Percentiles rank a stretch among this genome's conserved stretches.
phyloP scores from a whole-genome alignment of 108 stramenopile genomes.

The Discostella pseudostelligera region DNA sequence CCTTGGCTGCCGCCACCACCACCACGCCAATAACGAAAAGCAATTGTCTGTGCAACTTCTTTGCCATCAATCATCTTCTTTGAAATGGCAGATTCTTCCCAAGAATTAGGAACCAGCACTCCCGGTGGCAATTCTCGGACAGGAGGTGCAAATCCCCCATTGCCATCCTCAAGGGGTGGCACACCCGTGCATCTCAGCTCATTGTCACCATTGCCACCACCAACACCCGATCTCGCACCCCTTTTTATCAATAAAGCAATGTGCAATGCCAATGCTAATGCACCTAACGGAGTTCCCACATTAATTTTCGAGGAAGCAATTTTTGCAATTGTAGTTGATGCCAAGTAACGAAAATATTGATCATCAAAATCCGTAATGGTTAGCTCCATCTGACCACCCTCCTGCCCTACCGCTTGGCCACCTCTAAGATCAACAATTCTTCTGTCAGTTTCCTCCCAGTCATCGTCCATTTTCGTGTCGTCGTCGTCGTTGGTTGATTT shows the following conservation, averaged over 20 bases:
- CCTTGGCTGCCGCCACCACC: not conserved
- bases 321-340: slow-evolving; percentile 45
- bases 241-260: slow-evolving; percentile 40
- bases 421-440: not conserved
- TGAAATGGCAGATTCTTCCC: slow-evolving; percentile 49
- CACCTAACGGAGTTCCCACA: slow-evolving; percentile 61
- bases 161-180: slow-evolving; percentile 28
- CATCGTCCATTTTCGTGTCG: slow-evolving; percentile 26
- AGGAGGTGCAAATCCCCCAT: slow-evolving; percentile 72
- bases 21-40: slow-evolving; percentile 38
- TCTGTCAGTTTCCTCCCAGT: slow-evolving; percentile 37
- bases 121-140: slow-evolving; percentile 66
- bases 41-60: slow-evolving; percentile 17
- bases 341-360: not conserved
- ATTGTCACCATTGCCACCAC: slow-evolving; percentile 9
- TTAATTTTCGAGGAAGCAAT: slow-evolving; percentile 47
- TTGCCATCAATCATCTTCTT: not conserved
- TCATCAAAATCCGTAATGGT: not conserved
- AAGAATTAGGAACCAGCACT: slow-evolving; percentile 60
- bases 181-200: slow-evolving; percentile 67
- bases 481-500: not conserved
- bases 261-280: slow-evolving; percentile 67
- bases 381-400: not conserved
- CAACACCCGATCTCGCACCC: slow-evolving; percentile 3
- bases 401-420: not conserved